Percentiles rank a stretch among this genome's conserved stretches.
Evolutionary conservation across 2,329 filamentous ascomycete genomes (phyloP).

Genomic region (Tothia fuscella): DNA sequence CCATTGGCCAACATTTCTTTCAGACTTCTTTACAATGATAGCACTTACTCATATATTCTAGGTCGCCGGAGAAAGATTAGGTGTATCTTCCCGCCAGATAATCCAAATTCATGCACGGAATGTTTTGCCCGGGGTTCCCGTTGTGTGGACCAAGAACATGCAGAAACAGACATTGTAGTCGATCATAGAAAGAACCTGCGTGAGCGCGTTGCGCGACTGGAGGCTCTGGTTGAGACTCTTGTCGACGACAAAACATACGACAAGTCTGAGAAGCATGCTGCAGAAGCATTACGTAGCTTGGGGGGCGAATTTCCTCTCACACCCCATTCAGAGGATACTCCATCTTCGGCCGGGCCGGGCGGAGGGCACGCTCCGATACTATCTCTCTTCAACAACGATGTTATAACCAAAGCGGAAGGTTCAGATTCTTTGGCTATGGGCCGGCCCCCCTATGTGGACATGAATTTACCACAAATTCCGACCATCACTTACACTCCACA

Average conservation of each 20-base stretch:
- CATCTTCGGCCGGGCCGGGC: neutral
- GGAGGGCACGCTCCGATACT: slow-evolving; percentile 22
- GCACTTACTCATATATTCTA: slow-evolving; percentile 18
- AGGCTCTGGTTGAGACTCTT: slow-evolving; percentile 28
- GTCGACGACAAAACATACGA: slow-evolving; percentile 19
- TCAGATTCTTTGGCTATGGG: slow-evolving; percentile 13
- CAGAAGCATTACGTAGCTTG: slow-evolving; percentile 10
- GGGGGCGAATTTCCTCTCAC: slow-evolving; percentile 5
- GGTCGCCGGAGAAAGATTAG: slow-evolving; percentile 39
- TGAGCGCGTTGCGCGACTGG: slow-evolving; percentile 30
- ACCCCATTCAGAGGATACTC: slow-evolving; percentile 7
- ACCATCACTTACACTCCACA: slow-evolving; percentile 20
- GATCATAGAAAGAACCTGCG: slow-evolving; percentile 32
- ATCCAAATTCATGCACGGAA: slow-evolving; percentile 30
- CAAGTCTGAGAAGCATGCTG: slow-evolving; percentile 6
- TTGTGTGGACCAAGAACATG: slow-evolving; percentile 35
- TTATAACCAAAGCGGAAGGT: slow-evolving; percentile 4
- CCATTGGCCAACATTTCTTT: neutral
- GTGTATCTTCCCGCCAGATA: slow-evolving; percentile 32
- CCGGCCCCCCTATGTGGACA: slow-evolving; percentile 1
- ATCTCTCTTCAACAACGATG: slow-evolving; percentile 25
- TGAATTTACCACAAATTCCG: slow-evolving; percentile 8
- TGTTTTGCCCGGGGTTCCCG: slow-evolving; percentile 33
- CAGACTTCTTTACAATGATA: neutral
- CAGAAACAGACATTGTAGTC: slow-evolving; percentile 27